Evolutionary conservation across 257 asterid genomes (phyloP).

Genomic region (Cinchona pubescens): DNA sequence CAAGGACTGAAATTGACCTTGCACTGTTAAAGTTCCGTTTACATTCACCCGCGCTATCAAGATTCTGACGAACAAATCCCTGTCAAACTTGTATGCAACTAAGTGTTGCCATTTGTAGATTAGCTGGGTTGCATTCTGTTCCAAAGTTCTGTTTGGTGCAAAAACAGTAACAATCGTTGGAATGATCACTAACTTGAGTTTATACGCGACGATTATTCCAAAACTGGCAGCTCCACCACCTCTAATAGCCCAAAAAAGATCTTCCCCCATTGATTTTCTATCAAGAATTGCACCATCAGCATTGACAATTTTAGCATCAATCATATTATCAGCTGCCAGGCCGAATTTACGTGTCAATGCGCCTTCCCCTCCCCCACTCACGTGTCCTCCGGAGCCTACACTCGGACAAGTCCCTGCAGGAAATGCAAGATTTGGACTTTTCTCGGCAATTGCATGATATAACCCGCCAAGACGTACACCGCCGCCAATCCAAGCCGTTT

Average conservation of each 20-base stretch:
- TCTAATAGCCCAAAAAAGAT: too few species aligned
- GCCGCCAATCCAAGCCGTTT: slow-evolving; percentile 38
- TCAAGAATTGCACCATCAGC: too few species aligned
- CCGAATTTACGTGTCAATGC: slow-evolving; percentile 38
- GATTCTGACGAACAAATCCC: slow-evolving; percentile 28
- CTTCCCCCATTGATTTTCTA: too few species aligned
- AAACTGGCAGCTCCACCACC: slow-evolving; percentile 45
- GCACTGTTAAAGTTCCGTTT: slow-evolving; percentile 19
- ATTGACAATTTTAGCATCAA: too few species aligned
- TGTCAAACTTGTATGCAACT: slow-evolving; percentile 24
- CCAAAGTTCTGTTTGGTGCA: slow-evolving; percentile 30
- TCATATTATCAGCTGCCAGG: slow-evolving; percentile 39
- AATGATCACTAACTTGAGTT: slow-evolving; percentile 28
- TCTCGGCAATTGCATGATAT: slow-evolving; percentile 20
- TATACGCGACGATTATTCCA: slow-evolving; percentile 42
- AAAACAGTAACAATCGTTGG: slow-evolving; percentile 42
- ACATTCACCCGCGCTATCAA: slow-evolving; percentile 9
- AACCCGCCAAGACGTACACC: slow-evolving; percentile 39
- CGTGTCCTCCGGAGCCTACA: slow-evolving; percentile 48
- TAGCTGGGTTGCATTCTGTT: slow-evolving; percentile 34
- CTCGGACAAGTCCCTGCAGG: slow-evolving; percentile 45
- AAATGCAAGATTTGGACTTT: slow-evolving; percentile 31
- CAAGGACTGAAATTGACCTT: slow-evolving; percentile 39
- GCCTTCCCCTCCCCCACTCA: slow-evolving; percentile 53
- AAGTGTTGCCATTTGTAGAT: slow-evolving; percentile 39